Evolutionary conservation across 179 eudicot genomes (phyloP), one percentile per base, ranked within the genome.

Genomic region (Spinacia oleracea): DNA sequence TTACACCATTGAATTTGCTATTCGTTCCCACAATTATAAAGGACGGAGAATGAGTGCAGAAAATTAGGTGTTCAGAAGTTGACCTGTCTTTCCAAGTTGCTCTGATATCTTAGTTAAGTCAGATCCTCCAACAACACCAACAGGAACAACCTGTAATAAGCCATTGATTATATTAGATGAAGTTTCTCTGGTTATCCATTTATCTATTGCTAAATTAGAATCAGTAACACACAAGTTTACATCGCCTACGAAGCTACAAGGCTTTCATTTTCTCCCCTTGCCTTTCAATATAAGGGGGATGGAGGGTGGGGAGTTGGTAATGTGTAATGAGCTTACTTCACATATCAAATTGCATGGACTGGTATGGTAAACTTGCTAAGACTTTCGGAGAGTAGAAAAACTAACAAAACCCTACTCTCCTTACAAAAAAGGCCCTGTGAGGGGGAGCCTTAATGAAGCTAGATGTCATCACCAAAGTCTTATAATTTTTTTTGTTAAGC

Each of bases 61-160:
- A 45, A 75, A 51, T 1, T 27, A 50, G 58, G 46, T 0, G 27
- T 18, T 21, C 15, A 79, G 78, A 77, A 78, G 63, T 70, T 63
- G 60, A 95, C 98, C 97, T 87, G 97, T 75, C 45, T 85, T 83
- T n/a, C 98, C 98, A 77, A 95, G 97, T 85, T 95, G 98, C 83
- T 95, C 98, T 21, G 98, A 89, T 85, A 93, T 95, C 91, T 95
- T 95, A 75, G 85, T 88, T 42, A 93, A 86, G 87, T 95, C 98
- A 56, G 97, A 95, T 79, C 98, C 98, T 67, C 98, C 98, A 86
- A 91, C 98, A 72, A 95, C 91, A 76, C 98, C 98, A 82, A 95
- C 86, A 55, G 93, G 87, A 27, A 91, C 91, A 80, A 95, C 97
- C 97, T 95, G 86, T 67, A 77, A 40, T 70, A 23, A 84, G 73